These are phyloP conservation scores for Eucalyptus melliodora DNA, from an alignment of 345 rosid genomes.

Conservation along the genomic window DNA sequence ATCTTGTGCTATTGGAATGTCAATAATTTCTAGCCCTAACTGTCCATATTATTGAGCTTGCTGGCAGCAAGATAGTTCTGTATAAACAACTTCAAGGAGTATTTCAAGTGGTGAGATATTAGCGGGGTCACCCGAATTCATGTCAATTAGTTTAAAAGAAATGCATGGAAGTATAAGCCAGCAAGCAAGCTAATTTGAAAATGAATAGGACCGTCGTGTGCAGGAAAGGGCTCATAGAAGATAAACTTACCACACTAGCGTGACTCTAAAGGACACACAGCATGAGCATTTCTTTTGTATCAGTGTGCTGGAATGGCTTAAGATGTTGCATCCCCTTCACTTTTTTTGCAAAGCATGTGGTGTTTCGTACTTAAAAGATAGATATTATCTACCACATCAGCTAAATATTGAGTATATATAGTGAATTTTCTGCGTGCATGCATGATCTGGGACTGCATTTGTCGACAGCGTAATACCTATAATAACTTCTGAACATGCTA, in stretches of 20 bases:
- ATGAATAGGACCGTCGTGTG: not conserved
- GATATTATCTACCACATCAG: not conserved
- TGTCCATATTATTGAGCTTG: not conserved
- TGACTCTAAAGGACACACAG: not conserved
- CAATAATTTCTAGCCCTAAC: not conserved
- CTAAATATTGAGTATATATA: not conserved
- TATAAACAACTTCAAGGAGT: not conserved
- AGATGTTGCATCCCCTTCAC: not conserved
- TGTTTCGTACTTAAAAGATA: not conserved
- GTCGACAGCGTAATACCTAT: not conserved
- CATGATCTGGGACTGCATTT: not conserved
- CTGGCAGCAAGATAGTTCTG: not conserved
- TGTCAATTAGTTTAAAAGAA: not conserved
- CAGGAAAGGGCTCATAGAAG: not conserved
- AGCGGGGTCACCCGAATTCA: not conserved
- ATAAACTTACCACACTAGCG: not conserved
- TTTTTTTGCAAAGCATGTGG: not conserved
- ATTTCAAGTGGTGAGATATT: not conserved
- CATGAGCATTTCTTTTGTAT: not conserved
- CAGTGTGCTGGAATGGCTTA: not conserved
- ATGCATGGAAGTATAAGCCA: not conserved
- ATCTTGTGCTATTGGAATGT: not conserved
- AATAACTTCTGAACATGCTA: not conserved
- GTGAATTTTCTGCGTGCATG: not conserved
- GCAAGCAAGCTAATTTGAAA: not conserved